These are phyloP conservation scores for Xylariaceae sp. DNA, from an alignment of 2,329 filamentous ascomycete genomes.

Conservation along the genomic window DNA sequence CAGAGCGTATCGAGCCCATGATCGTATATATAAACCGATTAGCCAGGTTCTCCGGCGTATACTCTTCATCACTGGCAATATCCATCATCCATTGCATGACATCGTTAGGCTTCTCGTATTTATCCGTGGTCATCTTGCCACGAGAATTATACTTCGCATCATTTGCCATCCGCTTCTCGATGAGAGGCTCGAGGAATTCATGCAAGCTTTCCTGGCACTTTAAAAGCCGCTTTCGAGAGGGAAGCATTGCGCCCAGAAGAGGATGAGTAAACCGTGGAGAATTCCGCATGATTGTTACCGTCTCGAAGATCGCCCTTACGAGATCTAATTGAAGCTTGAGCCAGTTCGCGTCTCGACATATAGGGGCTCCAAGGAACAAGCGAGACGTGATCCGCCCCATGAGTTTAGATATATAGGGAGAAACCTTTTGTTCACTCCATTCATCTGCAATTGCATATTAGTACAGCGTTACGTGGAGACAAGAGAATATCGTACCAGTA, in stretches of 20 bases:
- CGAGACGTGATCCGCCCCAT: constrained; percentile 6
- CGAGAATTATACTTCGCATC: constrained; percentile 8
- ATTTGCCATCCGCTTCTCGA: neutral
- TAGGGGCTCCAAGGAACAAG: neutral
- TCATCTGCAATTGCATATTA: neutral
- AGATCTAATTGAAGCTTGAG: constrained; percentile 3
- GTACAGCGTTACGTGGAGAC: neutral
- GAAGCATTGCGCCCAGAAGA: neutral
- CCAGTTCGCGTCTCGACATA: constrained; percentile 1
- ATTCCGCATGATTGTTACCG: neutral
- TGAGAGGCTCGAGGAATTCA: constrained; percentile 1
- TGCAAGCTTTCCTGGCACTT: neutral
- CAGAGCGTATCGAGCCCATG: constrained; percentile 4
- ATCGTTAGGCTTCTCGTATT: constrained; percentile 11
- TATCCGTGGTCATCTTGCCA: constrained; percentile 1
- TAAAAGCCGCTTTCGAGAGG: neutral
- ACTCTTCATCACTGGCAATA: constrained; percentile 2
- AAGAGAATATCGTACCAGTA: neutral
- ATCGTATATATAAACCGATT: constrained; percentile 9
- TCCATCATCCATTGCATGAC: constrained; percentile 13
- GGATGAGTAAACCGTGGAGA: constrained; percentile 1
- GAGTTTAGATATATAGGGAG: constrained; percentile 8
- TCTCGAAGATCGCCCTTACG: constrained; percentile 7
- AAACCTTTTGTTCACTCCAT: constrained; percentile 10
- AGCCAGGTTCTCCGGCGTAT: constrained; percentile 1